Base-by-base conservation (phyloP, 257 asterid genomes). In the Haberlea rhodopensis region DNA sequence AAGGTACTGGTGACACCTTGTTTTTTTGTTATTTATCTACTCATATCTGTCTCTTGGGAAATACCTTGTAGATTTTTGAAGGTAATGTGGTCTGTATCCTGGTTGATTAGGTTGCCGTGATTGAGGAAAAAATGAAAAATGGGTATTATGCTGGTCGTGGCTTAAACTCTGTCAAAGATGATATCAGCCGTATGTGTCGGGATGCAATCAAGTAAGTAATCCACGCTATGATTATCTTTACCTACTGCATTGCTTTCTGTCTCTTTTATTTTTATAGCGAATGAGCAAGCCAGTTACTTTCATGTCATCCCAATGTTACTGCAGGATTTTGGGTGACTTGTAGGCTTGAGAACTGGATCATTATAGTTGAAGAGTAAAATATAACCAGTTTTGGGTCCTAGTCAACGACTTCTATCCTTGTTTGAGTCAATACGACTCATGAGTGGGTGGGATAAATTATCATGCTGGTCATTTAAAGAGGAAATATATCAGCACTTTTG, bases 121-220 rank as follows among this genome's bases (percentile, higher is more conserved):
- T 94, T 62, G 89, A 87, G 76, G 84, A 85, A 62, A 87, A 82
- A 83, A 86, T 94, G 81, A 80, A 71, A 72, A 87, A 67, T 77
- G 99, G 99, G 60, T 86, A 87, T 76, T 94, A 94, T 76, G 81
- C 86, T 18, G 72, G 78, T 29, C 95, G 91, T 67, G 99, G 99
- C 67, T 79, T 90, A 79, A 90, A 75, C 55, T 78, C 91, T 68
- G 66, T 91, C 75, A 94, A 87, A 75, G 99, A 87, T 52, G 97
- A 94, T 77, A 87, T 94, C 62, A 76, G 94, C 28, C 86, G 86
- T 43, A 90, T 94, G 96, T 94, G 99, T 67, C 80, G 83, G 68
- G 96, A 87, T 69, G 99, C 96, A 32, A 91, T 94, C 67, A 90
- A 79, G 99, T 90, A 83, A 83, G 95, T 80, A 54, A 48, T 65